Percentiles rank a stretch among this genome's conserved stretches.
Evolutionary conservation across 1,284 basidiomycete genomes (phyloP).

Genomic region (Heterobasidion irregulare): DNA sequence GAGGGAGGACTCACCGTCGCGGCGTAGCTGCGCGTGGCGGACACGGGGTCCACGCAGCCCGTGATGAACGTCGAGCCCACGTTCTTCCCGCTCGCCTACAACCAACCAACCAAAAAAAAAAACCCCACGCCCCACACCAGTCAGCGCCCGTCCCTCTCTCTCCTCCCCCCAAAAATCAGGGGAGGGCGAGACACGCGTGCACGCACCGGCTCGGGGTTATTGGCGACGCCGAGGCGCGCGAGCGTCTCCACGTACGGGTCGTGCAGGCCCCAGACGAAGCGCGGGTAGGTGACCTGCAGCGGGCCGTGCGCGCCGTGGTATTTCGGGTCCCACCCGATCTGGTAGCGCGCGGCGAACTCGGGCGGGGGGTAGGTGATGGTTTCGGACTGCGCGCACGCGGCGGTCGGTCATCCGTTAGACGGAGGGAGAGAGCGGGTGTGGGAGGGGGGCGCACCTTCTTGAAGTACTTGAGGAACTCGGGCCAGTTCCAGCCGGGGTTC

Average conservation of each 20-base stretch:
- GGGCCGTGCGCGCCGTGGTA: background rate
- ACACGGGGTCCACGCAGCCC: background rate
- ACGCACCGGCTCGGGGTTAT: background rate
- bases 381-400: background rate
- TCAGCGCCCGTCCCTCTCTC: background rate
- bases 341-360: background rate
- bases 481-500: background rate
- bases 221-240: background rate
- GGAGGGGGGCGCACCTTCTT: background rate
- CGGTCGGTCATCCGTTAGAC: too few species aligned
- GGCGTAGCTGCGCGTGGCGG: background rate
- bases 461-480: constrained; percentile 1
- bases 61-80: background rate
- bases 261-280: background rate
- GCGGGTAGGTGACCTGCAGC: background rate
- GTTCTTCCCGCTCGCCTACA: background rate
- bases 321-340: background rate
- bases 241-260: background rate
- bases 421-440: background rate
- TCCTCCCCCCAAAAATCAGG: background rate
- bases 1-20: background rate
- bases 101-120: too few species aligned
- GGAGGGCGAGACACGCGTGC: background rate
- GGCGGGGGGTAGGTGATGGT: background rate
- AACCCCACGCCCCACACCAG: too few species aligned